phyloP scores from a whole-genome alignment of 305 asterid genomes.

The Solanum chacoense region DNA sequence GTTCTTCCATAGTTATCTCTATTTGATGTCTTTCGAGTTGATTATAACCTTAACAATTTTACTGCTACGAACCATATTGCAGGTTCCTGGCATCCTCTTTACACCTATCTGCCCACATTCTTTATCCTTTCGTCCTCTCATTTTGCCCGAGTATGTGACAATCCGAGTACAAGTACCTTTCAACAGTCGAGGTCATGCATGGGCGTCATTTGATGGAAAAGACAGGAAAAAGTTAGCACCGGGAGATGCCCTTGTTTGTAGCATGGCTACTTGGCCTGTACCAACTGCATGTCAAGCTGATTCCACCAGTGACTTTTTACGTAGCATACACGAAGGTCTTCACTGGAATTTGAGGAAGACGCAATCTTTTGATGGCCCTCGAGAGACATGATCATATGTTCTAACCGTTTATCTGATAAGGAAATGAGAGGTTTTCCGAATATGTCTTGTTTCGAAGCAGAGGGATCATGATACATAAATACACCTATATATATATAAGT shows the following conservation, averaged over 20 bases:
- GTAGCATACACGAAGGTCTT: constrained; percentile 90
- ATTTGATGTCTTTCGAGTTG: neutral
- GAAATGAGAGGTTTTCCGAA: neutral
- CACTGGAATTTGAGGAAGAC: constrained; percentile 95
- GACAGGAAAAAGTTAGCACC: constrained; percentile 70
- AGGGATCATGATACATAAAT: neutral
- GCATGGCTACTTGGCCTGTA: constrained; percentile 99
- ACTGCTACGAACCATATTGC: neutral
- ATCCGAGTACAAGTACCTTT: constrained; percentile 75
- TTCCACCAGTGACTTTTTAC: constrained; percentile 71
- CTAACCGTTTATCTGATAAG: neutral
- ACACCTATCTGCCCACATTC: constrained; percentile 99
- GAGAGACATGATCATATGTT: constrained; percentile 20
- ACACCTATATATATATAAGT: neutral
- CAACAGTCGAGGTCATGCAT: constrained; percentile 89
- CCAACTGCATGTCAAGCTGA: constrained; percentile 89
- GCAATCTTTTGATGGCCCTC: constrained; percentile 79
- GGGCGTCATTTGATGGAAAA: constrained; percentile 97
- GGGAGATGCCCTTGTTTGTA: constrained; percentile 88
- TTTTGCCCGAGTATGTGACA: constrained; percentile 81
- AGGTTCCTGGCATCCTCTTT: constrained; percentile 91
- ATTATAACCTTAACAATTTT: neutral
- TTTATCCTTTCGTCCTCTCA: constrained; percentile 83
- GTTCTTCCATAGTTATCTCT: neutral
- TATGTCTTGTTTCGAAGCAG: neutral